A percentile compares a stretch with the other conserved stretches of the same genome.
Conservation (phyloP, 2,329 filamentous ascomycete genomes). For the Aspergillus quadrilineatus region DNA sequence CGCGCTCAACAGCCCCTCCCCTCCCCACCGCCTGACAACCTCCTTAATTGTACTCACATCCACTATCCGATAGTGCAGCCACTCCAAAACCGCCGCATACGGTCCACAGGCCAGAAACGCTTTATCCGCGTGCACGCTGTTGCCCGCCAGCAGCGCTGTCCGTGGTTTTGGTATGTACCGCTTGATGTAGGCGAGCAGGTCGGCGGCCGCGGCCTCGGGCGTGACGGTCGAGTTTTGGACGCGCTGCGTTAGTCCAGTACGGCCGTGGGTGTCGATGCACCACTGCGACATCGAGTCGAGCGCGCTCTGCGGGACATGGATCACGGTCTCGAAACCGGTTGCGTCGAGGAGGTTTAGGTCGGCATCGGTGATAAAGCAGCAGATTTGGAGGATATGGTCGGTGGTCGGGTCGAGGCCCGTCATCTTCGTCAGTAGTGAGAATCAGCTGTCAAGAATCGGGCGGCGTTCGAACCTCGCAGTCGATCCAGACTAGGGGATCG, state of each 20-base stretch:
- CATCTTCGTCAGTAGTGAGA: conserved; percentile 62
- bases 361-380: conserved; percentile 84
- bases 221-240: conserved; percentile 73
- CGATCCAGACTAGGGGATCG: conserved; percentile 81
- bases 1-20: conserved; percentile 56
- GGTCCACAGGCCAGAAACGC: conserved; percentile 74
- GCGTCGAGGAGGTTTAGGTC: conserved; percentile 74
- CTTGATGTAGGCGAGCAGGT: conserved; percentile 75
- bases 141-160: conserved; percentile 78
- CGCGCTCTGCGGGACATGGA: conserved; percentile 69
- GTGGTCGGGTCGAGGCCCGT: conserved; percentile 75
- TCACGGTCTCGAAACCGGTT: conserved; percentile 73
- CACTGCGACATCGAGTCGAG: conserved; percentile 83
- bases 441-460: background rate
- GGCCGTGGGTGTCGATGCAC: conserved; percentile 78
- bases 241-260: conserved; percentile 76
- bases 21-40: conserved; percentile 77
- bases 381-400: conserved; percentile 87
- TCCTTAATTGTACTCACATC: conserved; percentile 95
- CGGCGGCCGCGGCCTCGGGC: conserved; percentile 67
- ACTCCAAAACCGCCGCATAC: conserved; percentile 69
- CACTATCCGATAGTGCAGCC: conserved; percentile 85
- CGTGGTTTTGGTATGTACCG: conserved; percentile 65
- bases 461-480: conserved; percentile 61
- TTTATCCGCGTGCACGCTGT: conserved; percentile 87